Base-by-base conservation (phyloP, 805 yeast species). In the Candida insectalens region DNA sequence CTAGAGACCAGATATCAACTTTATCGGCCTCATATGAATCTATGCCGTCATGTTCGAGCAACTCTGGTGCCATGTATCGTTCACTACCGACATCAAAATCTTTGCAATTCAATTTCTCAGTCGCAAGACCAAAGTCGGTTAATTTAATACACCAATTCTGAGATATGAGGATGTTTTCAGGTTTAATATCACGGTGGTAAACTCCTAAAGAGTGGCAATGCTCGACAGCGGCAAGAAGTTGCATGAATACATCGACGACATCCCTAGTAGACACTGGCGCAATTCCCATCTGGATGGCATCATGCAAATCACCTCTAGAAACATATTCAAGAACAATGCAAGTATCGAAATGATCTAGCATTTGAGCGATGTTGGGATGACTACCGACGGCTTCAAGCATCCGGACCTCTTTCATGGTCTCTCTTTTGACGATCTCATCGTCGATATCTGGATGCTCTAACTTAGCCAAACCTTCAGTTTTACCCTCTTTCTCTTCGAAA, bases 31-130 rank as follows among this genome's bases (percentile, higher is more conserved):
- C 81, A 53, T 87, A 88, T 28, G 67, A 62, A 23, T 71, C 72
- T 32, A 74, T 59, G 27, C 60, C 59, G 10, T 55, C 44, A 37
- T 53, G 50, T 35, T 85, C 94, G 50, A 85, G 78, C 37, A 85
- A 59, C 51, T 87, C 96, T 1, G 96, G 96, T 1, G 96, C 94
- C 96, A 87, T 87, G 57, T 87, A 87, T 41, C 94, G 67, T 57
- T 84, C 95, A 35, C 84, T 74, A 17, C 96, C 96, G 38, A 84
- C 82, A 40, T 83, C 94, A 53, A 85, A 82, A 49, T 84, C 87
- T 23, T 71, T 59, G 46, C 83, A 77, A 30, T 60, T 57, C 30
- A 62, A 60, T 21, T 58, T 53, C 20, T 71, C 69, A 4, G 78
- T 70, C 2, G 78, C 77, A 41, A 71, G 57, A 2, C 78, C 78